Conservation (phyloP, 192 early-diverging fungal genomes). For the Coemansia sp. region DNA sequence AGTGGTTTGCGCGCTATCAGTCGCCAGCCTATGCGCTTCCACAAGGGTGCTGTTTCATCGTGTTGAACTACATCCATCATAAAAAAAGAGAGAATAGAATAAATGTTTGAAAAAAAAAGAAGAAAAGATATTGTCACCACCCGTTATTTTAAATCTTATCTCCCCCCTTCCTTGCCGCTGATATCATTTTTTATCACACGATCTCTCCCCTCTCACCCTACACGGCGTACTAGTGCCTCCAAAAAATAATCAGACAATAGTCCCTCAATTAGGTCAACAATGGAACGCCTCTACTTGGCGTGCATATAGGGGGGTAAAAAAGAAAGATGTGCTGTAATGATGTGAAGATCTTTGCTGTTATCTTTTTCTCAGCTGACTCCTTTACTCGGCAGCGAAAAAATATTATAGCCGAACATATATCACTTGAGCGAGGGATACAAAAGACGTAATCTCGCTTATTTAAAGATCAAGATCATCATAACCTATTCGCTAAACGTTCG, state of each 20-base stretch:
- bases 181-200: slow-evolving; percentile 6
- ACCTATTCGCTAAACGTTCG: too few relatives aligned
- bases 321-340: background rate
- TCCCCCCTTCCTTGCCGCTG: too few relatives aligned
- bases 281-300: background rate
- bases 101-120: background rate
- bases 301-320: background rate
- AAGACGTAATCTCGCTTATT: too few relatives aligned
- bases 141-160: background rate
- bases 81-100: background rate
- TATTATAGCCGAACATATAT: too few relatives aligned
- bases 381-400: too few relatives aligned
- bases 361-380: too few relatives aligned
- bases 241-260: background rate
- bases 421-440: too few relatives aligned
- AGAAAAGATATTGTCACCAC: background rate
- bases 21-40: slow-evolving; percentile 27
- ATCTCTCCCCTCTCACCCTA: background rate
- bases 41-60: background rate
- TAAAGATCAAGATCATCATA: too few relatives aligned
- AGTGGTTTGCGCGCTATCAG: slow-evolving; percentile 42
- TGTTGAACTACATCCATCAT: background rate
- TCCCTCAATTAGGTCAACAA: background rate
- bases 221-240: background rate
- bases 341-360: too few relatives aligned